phyloP scores from a whole-genome alignment of 768 basidiomycete genomes.

The Cystobasidium onofrii region DNA sequence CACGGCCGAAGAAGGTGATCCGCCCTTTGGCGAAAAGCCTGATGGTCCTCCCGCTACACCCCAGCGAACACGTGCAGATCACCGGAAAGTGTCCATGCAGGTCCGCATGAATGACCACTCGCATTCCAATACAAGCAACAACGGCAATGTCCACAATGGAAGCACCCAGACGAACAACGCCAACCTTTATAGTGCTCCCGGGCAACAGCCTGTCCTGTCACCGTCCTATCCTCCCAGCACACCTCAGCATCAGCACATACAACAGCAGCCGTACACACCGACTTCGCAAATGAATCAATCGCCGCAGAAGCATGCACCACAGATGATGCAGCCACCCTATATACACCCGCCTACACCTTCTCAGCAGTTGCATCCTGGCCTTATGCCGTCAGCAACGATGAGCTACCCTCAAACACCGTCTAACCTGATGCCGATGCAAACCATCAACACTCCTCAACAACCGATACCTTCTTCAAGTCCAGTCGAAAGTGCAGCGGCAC shows the following conservation, averaged over 20 bases:
- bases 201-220: background rate
- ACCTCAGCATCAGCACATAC: background rate
- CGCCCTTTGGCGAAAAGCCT: constrained; percentile 23
- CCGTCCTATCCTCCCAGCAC: constrained; percentile 8
- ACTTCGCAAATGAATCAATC: constrained; percentile 3
- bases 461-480: constrained; percentile 14
- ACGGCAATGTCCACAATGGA: background rate
- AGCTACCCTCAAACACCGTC: constrained; percentile 6
- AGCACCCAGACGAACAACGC: background rate
- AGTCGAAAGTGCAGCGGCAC: background rate
- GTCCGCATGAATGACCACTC: constrained; percentile 14
- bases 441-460: background rate
- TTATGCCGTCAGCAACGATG: background rate
- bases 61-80: constrained; percentile 8
- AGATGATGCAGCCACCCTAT: constrained; percentile 30
- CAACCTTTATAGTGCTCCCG: background rate
- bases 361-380: constrained; percentile 1
- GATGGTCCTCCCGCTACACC: constrained; percentile 23
- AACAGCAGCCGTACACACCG: background rate
- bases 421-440: constrained; percentile 6
- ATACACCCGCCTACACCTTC: background rate
- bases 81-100: constrained; percentile 25
- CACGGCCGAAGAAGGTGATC: constrained; percentile 28
- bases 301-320: constrained; percentile 22
- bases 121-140: background rate